Evolutionary conservation across 2,329 filamentous ascomycete genomes (phyloP).

Genomic region (Sarocladium brachiariae): DNA sequence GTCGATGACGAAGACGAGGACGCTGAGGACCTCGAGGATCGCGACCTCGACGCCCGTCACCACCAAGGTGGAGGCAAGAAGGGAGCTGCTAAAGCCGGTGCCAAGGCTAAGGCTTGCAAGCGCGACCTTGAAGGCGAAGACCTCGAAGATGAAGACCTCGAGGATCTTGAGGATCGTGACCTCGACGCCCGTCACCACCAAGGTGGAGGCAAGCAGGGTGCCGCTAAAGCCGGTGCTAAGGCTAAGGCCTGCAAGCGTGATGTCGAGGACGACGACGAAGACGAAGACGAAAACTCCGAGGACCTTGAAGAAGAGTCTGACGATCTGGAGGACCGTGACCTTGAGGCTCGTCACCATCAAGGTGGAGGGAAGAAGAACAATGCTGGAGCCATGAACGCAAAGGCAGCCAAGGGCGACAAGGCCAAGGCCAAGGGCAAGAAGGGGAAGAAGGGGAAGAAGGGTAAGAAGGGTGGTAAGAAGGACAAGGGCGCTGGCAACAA

Average conservation of each 20-base stretch:
- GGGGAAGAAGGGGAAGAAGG: no score
- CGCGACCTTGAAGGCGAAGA: not conserved
- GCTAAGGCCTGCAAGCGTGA: not conserved
- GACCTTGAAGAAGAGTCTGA: constrained; percentile 3
- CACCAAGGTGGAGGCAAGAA: constrained; percentile 10
- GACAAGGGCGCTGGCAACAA: no score
- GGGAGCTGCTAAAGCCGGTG: constrained; percentile 8
- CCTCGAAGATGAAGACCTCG: not conserved
- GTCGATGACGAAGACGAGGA: not conserved
- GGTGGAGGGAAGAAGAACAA: not conserved
- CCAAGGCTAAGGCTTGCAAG: not conserved
- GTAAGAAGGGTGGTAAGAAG: no score
- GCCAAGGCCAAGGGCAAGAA: not conserved
- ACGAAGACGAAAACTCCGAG: constrained; percentile 5
- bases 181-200: constrained; percentile 8
- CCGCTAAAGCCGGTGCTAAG: constrained; percentile 6
- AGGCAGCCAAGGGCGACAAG: not conserved
- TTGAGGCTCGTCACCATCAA: constrained; percentile 15
- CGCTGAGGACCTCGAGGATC: not conserved
- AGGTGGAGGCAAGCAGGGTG: constrained; percentile 10
- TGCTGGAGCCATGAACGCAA: not conserved
- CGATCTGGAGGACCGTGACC: constrained; percentile 1
- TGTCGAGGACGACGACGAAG: not conserved
- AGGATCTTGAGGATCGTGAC: not conserved
- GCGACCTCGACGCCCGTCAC: constrained; percentile 6